These are phyloP conservation scores for Sporisorium exsertum DNA, from an alignment of 1,284 basidiomycete species.

Conservation along the genomic window DNA sequence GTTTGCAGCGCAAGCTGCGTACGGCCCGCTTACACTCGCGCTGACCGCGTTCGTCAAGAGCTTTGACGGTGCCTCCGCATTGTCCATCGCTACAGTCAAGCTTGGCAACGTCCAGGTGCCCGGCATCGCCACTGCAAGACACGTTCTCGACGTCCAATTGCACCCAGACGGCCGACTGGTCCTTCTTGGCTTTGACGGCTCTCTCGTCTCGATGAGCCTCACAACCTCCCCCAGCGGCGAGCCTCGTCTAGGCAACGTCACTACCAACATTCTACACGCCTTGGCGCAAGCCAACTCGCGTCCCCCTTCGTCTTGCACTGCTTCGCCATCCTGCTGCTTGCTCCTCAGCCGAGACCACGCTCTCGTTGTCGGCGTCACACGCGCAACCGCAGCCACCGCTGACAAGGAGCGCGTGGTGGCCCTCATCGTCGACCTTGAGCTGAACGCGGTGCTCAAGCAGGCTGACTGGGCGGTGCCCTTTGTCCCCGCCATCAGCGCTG, in stretches of 20 bases:
- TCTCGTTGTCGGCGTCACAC: constrained; percentile 33
- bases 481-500: constrained; percentile 14
- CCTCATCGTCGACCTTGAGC: constrained; percentile 43
- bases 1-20: background rate
- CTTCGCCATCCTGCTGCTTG: constrained; percentile 29
- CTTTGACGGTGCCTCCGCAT: constrained; percentile 31
- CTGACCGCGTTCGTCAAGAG: constrained; percentile 37
- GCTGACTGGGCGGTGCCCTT: constrained; percentile 45
- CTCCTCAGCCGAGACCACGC: constrained; percentile 47
- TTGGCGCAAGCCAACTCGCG: constrained; percentile 26
- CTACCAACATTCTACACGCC: constrained; percentile 10
- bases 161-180: constrained; percentile 41
- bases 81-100: constrained; percentile 14
- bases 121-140: constrained; percentile 10
- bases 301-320: constrained; percentile 27
- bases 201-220: constrained; percentile 25
- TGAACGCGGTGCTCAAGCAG: constrained; percentile 40
- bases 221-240: constrained; percentile 17
- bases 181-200: constrained; percentile 24
- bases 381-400: constrained; percentile 17
- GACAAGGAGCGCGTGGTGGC: constrained; percentile 41
- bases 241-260: constrained; percentile 21
- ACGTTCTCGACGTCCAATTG: constrained; percentile 34
- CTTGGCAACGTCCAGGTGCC: constrained; percentile 29
- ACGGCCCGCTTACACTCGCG: constrained; percentile 27